phyloP scores from a whole-genome alignment of 176 grass and related monocot genomes.

The Rhynchospora tenuis region DNA sequence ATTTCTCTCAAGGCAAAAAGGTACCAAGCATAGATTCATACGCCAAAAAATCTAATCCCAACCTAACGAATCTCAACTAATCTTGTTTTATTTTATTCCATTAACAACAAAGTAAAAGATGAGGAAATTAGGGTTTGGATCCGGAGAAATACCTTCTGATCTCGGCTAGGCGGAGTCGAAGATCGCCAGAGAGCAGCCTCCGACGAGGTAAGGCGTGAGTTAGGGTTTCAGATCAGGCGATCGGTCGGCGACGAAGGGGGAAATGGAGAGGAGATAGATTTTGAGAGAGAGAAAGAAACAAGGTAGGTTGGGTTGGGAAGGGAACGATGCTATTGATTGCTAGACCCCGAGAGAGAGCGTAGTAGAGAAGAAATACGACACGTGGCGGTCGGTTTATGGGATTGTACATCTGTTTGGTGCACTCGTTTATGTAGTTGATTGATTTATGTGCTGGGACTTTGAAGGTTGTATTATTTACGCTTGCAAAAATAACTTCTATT shows the following conservation, averaged over 20 bases:
- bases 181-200: constrained; percentile 16
- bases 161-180: neutral
- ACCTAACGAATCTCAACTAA: neutral
- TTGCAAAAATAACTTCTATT: too few species aligned
- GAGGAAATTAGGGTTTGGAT: constrained; percentile 18
- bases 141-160: constrained; percentile 8
- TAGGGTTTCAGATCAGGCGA: constrained; percentile 30
- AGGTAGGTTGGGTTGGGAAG: neutral
- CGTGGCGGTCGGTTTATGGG: neutral
- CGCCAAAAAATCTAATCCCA: neutral
- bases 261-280: neutral
- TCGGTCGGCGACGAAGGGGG: neutral
- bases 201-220: neutral
- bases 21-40: neutral
- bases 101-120: neutral
- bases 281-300: constrained; percentile 1
- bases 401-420: neutral
- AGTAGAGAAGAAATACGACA: neutral
- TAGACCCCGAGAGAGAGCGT: neutral
- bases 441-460: neutral
- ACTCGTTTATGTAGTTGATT: neutral
- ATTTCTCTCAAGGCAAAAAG: neutral
- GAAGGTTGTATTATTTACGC: neutral
- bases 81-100: neutral
- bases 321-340: neutral